These are phyloP conservation scores for Infundibulicybe gibba DNA, from an alignment of 768 basidiomycete species.

Conservation along the genomic window DNA sequence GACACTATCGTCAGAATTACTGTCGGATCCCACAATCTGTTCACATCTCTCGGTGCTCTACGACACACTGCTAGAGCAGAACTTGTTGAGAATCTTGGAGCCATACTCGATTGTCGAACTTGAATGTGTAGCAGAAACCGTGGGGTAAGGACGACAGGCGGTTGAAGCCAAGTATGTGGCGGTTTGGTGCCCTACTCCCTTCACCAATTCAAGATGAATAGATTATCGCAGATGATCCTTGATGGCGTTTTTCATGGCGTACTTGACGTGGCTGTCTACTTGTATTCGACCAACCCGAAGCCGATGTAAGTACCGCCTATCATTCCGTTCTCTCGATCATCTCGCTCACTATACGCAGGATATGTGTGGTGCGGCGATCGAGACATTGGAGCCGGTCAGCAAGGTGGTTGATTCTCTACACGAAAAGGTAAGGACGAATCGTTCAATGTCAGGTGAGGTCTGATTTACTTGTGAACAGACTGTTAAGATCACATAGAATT, in stretches of 20 bases:
- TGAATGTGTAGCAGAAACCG: conserved; percentile 79
- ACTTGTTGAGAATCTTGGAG: conserved; percentile 91
- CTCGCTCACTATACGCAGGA: conserved; percentile 43
- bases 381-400: conserved; percentile 84
- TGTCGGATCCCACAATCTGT: conserved; percentile 92
- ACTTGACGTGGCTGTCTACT: conserved; percentile 91
- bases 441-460: background rate
- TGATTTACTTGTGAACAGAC: conserved; percentile 21
- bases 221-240: conserved; percentile 96
- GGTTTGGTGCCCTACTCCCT: background rate
- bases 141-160: conserved; percentile 82
- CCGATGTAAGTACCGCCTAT: conserved; percentile 64
- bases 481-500: conserved; percentile 29
- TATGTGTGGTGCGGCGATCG: conserved; percentile 84
- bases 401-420: conserved; percentile 95
- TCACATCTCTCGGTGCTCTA: conserved; percentile 92
- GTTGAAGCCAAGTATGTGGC: conserved; percentile 85
- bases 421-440: conserved; percentile 52
- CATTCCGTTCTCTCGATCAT: background rate
- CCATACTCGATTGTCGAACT: conserved; percentile 94
- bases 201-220: conserved; percentile 20
- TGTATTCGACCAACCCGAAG: conserved; percentile 84
- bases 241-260: conserved; percentile 94
- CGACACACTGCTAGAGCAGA: conserved; percentile 95
- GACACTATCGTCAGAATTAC: conserved; percentile 62